These are phyloP conservation scores for Silene coronaria DNA, from an alignment of 179 eudicot genomes.

Conservation along the genomic window DNA sequence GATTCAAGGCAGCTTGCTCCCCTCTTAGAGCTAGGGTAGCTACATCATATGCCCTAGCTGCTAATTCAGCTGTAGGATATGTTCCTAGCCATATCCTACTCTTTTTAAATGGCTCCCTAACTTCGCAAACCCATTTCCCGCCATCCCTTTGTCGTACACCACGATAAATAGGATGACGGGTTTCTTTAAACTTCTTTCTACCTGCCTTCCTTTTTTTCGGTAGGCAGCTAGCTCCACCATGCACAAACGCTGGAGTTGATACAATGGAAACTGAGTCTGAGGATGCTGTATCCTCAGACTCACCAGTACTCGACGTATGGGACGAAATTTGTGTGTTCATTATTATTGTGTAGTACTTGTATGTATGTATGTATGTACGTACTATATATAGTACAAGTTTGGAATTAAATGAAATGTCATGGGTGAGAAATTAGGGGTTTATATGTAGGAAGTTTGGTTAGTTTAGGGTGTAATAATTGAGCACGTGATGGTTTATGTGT, in stretches of 20 bases:
- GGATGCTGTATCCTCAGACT: slow-evolving; percentile 11
- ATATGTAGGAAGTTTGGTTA: slow-evolving; percentile 11
- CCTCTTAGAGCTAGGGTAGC: slow-evolving; percentile 50
- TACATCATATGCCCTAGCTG: slow-evolving; percentile 58
- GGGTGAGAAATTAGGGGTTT: background rate
- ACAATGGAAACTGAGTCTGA: slow-evolving; percentile 6
- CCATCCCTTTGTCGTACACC: slow-evolving; percentile 45
- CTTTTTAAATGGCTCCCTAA: slow-evolving; percentile 45
- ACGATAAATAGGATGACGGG: slow-evolving; percentile 43
- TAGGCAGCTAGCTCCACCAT: background rate
- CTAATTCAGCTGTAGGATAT: slow-evolving; percentile 44
- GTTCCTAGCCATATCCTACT: slow-evolving; percentile 65
- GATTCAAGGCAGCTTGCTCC: slow-evolving; percentile 36
- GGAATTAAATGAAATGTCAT: background rate
- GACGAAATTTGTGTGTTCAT: background rate
- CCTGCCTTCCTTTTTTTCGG: slow-evolving; percentile 37
- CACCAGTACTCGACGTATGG: slow-evolving; percentile 4
- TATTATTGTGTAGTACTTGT: background rate
- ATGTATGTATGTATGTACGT: too few species aligned
- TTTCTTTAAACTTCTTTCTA: slow-evolving; percentile 40
- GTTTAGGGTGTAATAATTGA: background rate
- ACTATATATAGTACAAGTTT: background rate
- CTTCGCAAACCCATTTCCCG: slow-evolving; percentile 58
- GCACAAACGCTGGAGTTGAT: background rate
- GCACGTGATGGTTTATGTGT: slow-evolving; percentile 14